phyloP scores from a whole-genome alignment of 768 basidiomycete species.

The Tylopilus sp. region DNA sequence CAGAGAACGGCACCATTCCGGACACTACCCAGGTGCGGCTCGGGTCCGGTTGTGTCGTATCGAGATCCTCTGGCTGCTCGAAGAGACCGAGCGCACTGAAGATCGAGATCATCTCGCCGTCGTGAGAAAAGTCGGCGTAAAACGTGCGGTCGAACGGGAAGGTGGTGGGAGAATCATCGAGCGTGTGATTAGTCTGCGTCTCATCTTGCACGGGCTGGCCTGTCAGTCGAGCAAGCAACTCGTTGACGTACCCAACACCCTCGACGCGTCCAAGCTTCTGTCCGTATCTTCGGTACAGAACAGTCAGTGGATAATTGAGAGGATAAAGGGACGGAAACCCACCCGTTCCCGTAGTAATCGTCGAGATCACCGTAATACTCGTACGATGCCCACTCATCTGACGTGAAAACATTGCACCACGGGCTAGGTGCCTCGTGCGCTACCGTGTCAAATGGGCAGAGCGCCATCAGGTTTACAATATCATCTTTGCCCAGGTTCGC shows the following conservation, averaged over 20 bases:
- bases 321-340: background rate
- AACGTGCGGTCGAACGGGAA: slow-evolving; percentile 68
- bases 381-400: slow-evolving; percentile 56
- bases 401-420: slow-evolving; percentile 66
- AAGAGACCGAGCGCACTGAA: slow-evolving; percentile 53
- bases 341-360: slow-evolving; percentile 77
- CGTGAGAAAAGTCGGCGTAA: slow-evolving; percentile 83
- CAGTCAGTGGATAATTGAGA: background rate
- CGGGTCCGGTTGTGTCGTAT: slow-evolving; percentile 8
- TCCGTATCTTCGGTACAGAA: slow-evolving; percentile 50
- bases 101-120: slow-evolving; percentile 78
- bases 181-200: slow-evolving; percentile 75
- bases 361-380: slow-evolving; percentile 68
- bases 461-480: slow-evolving; percentile 54
- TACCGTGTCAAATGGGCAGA: slow-evolving; percentile 76
- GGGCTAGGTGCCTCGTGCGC: slow-evolving; percentile 46
- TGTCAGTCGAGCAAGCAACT: slow-evolving; percentile 76
- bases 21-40: slow-evolving; percentile 50
- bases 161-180: slow-evolving; percentile 57
- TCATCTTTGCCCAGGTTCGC: slow-evolving; percentile 55
- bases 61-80: slow-evolving; percentile 35
- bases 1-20: slow-evolving; percentile 67
- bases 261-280: slow-evolving; percentile 65
- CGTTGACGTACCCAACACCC: slow-evolving; percentile 84
- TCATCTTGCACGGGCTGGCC: slow-evolving; percentile 56